Evolutionary conservation across 768 basidiomycete species (phyloP).

Genomic region (Tulasnella sp.): DNA sequence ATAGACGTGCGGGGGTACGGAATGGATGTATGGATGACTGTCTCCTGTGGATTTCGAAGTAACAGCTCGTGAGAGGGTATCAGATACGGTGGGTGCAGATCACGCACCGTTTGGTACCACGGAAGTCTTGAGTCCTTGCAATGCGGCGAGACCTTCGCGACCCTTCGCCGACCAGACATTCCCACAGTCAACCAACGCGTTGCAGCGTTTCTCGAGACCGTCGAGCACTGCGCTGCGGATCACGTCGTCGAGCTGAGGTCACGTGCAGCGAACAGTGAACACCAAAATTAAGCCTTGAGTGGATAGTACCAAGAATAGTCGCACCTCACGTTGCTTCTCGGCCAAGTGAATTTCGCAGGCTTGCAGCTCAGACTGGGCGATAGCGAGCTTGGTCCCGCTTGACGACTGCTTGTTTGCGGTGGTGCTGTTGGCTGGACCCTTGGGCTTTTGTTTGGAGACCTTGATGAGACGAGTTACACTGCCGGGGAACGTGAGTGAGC

Average conservation of each 20-base stretch:
- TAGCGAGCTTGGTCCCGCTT: constrained; percentile 17
- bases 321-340: constrained; percentile 45
- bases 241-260: constrained; percentile 36
- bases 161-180: constrained; percentile 58
- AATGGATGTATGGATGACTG: background rate
- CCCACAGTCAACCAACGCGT: constrained; percentile 57
- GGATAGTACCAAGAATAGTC: too few species aligned
- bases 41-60: background rate
- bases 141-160: constrained; percentile 41
- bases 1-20: background rate
- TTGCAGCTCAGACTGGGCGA: constrained; percentile 63
- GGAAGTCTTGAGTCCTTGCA: constrained; percentile 24
- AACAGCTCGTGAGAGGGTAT: background rate
- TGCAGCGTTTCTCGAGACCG: constrained; percentile 49
- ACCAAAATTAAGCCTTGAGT: too few species aligned
- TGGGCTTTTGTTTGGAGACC: constrained; percentile 45
- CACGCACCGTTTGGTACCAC: constrained; percentile 1
- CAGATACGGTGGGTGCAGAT: constrained; percentile 1
- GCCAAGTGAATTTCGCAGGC: constrained; percentile 70
- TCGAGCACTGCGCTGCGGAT: constrained; percentile 46
- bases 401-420: background rate
- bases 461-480: constrained; percentile 74
- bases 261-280: background rate
- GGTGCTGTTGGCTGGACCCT: constrained; percentile 4
- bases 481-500: background rate